These are phyloP conservation scores for Glycyrrhiza uralensis DNA, from an alignment of 306 rosid species.

Conservation along the genomic window DNA sequence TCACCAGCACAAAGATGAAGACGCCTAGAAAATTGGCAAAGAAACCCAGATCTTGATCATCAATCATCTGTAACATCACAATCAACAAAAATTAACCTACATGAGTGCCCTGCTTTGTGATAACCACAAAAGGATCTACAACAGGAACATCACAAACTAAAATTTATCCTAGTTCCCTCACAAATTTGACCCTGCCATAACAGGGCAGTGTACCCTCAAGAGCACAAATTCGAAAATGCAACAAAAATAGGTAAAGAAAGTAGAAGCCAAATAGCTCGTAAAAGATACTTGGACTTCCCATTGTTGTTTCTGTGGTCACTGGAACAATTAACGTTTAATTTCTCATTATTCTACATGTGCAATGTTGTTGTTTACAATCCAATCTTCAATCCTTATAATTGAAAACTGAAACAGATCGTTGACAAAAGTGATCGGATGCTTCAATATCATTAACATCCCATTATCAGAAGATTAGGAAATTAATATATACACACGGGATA, in stretches of 20 bases:
- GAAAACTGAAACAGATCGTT: background rate
- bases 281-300: too few relatives aligned
- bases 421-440: background rate
- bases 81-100: background rate
- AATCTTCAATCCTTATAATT: background rate
- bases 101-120: background rate
- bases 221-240: slow-evolving; percentile 33
- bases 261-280: too few relatives aligned
- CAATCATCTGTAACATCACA: slow-evolving; percentile 60
- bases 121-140: slow-evolving; percentile 12
- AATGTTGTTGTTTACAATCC: background rate
- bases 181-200: background rate
- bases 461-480: background rate
- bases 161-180: background rate
- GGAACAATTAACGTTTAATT: background rate
- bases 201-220: background rate
- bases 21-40: slow-evolving; percentile 89
- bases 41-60: slow-evolving; percentile 88
- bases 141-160: slow-evolving; percentile 5
- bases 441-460: background rate
- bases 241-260: slow-evolving; percentile 58
- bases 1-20: slow-evolving; percentile 76
- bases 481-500: background rate
- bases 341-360: background rate
- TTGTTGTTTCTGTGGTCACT: background rate